phyloP scores from a whole-genome alignment of 768 basidiomycete genomes.

The Leucocoprinus leucothites region DNA sequence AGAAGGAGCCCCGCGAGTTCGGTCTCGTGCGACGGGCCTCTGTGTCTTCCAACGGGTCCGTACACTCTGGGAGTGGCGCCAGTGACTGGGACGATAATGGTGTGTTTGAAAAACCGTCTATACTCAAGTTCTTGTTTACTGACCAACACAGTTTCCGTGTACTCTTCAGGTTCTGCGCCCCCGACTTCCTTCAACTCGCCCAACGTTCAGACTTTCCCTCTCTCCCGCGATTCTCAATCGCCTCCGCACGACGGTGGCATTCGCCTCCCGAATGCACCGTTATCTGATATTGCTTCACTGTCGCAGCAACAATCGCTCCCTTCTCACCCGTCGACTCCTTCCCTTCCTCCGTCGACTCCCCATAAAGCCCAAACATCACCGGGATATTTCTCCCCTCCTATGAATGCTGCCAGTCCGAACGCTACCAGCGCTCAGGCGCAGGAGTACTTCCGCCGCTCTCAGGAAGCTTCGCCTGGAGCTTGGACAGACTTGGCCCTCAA shows the following conservation, averaged over 20 bases:
- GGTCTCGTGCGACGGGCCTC: constrained; percentile 56
- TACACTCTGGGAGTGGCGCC: constrained; percentile 51
- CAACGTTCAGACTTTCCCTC: constrained; percentile 53
- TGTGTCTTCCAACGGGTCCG: constrained; percentile 57
- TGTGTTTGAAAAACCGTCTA: constrained; percentile 33
- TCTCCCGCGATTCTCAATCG: constrained; percentile 49
- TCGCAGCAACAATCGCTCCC: constrained; percentile 12
- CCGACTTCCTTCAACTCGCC: constrained; percentile 72
- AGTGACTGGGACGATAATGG: constrained; percentile 86
- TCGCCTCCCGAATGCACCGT: constrained; percentile 69
- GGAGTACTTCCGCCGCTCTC: constrained; percentile 17
- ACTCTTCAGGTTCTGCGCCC: constrained; percentile 58
- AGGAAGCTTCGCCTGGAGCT: constrained; percentile 10
- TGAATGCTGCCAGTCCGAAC: constrained; percentile 12
- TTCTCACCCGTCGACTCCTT: constrained; percentile 12
- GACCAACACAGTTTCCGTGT: constrained; percentile 38
- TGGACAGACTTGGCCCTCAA: constrained; percentile 10
- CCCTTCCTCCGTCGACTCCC: constrained; percentile 18
- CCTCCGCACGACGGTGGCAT: constrained; percentile 51
- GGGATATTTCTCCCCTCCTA: constrained; percentile 20
- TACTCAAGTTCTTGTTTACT: constrained; percentile 19
- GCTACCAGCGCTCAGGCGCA: constrained; percentile 8
- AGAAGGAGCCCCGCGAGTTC: constrained; percentile 61
- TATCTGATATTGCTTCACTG: constrained; percentile 63
- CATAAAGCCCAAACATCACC: constrained; percentile 25